Conservation (phyloP, 306 rosid species). For the Cicer cuneatum region DNA sequence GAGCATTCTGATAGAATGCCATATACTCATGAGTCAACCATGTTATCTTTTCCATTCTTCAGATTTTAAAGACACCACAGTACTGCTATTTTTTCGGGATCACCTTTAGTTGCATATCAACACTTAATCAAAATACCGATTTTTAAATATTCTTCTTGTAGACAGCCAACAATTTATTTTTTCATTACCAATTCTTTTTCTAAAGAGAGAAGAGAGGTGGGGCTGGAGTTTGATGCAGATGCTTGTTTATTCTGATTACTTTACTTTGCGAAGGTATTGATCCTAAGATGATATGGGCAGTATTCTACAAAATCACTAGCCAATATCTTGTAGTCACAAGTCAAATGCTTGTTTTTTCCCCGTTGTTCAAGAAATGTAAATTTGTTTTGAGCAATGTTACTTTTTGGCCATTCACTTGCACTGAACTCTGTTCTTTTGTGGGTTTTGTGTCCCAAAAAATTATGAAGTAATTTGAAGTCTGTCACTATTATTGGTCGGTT, state of each 20-base stretch:
- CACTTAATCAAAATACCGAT: neutral
- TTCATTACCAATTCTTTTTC: neutral
- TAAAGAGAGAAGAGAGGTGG: neutral
- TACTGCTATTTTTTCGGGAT: neutral
- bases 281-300: conserved; percentile 20
- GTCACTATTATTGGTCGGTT: conserved; percentile 11
- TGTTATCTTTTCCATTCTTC: conserved; percentile 10
- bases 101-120: conserved; percentile 7
- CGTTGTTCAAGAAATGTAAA: neutral
- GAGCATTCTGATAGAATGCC: conserved; percentile 7
- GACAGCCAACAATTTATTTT: conserved; percentile 9
- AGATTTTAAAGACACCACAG: neutral
- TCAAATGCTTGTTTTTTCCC: neutral
- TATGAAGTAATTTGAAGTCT: conserved; percentile 11
- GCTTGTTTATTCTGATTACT: conserved; percentile 21
- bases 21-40: neutral
- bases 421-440: neutral
- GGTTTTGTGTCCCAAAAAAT: neutral
- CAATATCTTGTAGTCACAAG: neutral
- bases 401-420: neutral
- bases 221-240: conserved; percentile 6
- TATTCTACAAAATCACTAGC: conserved; percentile 10
- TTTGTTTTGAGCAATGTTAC: conserved; percentile 21
- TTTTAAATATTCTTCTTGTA: conserved; percentile 8
- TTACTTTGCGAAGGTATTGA: conserved; percentile 12